A percentile compares a stretch with the other conserved stretches of the same genome.
Evolutionary conservation across 441 rosid species (phyloP).

Genomic region (Theobroma grandiflorum): DNA sequence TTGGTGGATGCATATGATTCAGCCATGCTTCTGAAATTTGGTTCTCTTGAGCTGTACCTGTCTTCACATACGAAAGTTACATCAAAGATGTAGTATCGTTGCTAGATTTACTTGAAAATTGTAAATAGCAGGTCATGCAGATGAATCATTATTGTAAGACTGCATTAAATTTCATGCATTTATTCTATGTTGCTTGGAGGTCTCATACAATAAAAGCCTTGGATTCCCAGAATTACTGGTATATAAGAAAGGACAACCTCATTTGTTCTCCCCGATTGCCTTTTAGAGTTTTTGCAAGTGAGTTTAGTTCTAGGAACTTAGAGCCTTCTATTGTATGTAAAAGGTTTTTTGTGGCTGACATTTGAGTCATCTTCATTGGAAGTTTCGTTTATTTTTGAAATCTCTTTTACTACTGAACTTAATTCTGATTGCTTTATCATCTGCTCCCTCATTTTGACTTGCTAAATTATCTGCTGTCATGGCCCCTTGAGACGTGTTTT

Average conservation of each 20-base stretch:
- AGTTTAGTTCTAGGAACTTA: background rate
- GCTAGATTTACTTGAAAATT: constrained; percentile 7
- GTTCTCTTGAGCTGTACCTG: constrained; percentile 47
- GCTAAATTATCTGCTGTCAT: background rate
- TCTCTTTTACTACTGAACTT: background rate
- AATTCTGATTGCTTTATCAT: constrained; percentile 1
- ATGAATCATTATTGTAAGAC: background rate
- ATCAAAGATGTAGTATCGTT: constrained; percentile 1
- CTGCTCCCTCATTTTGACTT: background rate
- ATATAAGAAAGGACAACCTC: background rate
- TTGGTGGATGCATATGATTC: constrained; percentile 59
- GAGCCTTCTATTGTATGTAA: background rate
- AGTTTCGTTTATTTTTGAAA: background rate
- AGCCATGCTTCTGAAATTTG: constrained; percentile 51
- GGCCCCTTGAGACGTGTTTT: background rate
- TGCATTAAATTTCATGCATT: background rate
- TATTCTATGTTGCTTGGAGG: background rate
- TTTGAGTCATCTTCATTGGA: background rate
- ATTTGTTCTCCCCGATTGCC: background rate
- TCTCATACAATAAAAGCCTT: background rate
- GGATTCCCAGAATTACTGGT: background rate
- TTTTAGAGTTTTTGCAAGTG: constrained; percentile 2
- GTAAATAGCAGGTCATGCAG: background rate
- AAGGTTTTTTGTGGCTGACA: background rate
- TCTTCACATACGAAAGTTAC: constrained; percentile 32